Conservation (phyloP, 306 rosid genomes). For the Gillenia trifoliata region DNA sequence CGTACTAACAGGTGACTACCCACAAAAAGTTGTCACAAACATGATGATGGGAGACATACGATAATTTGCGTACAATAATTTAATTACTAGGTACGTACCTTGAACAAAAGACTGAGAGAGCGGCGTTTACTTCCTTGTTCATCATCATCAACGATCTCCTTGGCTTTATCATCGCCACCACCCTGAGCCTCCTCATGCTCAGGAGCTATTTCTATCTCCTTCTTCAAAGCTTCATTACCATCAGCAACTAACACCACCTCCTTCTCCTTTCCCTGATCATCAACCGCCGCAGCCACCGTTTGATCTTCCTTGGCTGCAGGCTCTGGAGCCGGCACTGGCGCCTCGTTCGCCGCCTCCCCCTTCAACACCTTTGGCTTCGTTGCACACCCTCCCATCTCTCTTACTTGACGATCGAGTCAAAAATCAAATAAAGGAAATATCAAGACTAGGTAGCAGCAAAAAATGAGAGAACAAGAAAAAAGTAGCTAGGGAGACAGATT, state of each 20-base stretch:
- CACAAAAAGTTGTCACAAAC: too few relatives aligned
- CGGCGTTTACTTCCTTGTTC: conserved; percentile 29
- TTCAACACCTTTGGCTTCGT: conserved; percentile 51
- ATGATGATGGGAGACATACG: too few relatives aligned
- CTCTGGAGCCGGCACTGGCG: conserved; percentile 21
- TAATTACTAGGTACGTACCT: conserved; percentile 22
- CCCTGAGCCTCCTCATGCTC: background rate
- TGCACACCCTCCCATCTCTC: conserved; percentile 62
- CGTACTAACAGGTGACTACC: too few relatives aligned
- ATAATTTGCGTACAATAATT: too few relatives aligned
- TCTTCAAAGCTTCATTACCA: background rate
- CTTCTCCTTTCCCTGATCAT: background rate
- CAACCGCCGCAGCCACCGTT: background rate
- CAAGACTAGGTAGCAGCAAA: background rate
- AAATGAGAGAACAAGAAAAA: background rate
- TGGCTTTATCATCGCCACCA: background rate
- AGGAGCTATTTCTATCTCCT: background rate
- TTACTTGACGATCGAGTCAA: background rate
- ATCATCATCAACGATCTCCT: conserved; percentile 34
- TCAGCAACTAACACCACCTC: background rate
- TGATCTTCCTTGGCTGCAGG: conserved; percentile 21
- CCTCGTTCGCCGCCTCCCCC: background rate
- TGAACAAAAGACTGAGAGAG: conserved; percentile 59
- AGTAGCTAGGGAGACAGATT: conserved; percentile 6
- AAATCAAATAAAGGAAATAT: background rate